Evolutionary conservation across 169 alveolate genomes (phyloP).

Genomic region (Babesia sp.): DNA sequence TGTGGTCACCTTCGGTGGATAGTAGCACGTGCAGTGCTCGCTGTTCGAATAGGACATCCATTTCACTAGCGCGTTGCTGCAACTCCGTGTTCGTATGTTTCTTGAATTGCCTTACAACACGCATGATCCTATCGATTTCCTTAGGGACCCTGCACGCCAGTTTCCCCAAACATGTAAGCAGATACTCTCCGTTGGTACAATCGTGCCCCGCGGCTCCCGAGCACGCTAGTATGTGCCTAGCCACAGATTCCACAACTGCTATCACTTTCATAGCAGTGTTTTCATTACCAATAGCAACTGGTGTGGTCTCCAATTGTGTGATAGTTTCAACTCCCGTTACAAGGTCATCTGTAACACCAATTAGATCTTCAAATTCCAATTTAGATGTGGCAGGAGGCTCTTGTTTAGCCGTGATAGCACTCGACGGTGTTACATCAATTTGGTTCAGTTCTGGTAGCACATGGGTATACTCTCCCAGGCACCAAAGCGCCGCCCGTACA

Average conservation of each 20-base stretch:
- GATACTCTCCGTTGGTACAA: constrained; percentile 66
- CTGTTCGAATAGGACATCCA: constrained; percentile 43
- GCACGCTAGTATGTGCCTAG: constrained; percentile 58
- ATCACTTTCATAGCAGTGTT: constrained; percentile 1
- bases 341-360: background rate
- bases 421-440: constrained; percentile 18
- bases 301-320: background rate
- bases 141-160: constrained; percentile 66
- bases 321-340: background rate
- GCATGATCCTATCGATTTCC: constrained; percentile 53
- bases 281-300: background rate
- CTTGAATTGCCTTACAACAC: constrained; percentile 64
- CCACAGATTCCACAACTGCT: constrained; percentile 34
- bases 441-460: constrained; percentile 51
- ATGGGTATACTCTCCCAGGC: constrained; percentile 86
- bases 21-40: constrained; percentile 8
- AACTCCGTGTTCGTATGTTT: constrained; percentile 70
- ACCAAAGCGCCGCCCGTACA: constrained; percentile 87
- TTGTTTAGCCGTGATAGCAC: background rate
- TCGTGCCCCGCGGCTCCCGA: constrained; percentile 21
- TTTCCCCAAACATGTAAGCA: constrained; percentile 73
- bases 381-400: background rate
- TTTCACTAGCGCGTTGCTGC: constrained; percentile 81
- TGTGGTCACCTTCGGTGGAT: background rate
- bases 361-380: background rate